Evolutionary conservation across 1,284 basidiomycete species (phyloP).

Genomic region (Golubevia pallescens): DNA sequence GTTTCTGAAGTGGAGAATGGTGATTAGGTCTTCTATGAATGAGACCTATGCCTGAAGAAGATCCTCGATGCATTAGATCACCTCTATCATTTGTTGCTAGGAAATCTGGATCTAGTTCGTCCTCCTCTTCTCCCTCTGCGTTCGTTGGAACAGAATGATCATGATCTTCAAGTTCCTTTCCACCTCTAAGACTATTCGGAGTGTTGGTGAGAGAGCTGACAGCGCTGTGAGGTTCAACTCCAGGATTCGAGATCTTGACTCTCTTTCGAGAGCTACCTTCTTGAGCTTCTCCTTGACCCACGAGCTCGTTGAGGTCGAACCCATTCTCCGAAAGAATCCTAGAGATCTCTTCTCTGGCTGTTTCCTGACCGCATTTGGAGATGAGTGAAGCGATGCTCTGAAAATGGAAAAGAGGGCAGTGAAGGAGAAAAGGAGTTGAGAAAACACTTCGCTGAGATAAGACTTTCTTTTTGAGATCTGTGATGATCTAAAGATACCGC

Average conservation of each 20-base stretch:
- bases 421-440: constrained; percentile 31
- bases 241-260: background rate
- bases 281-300: constrained; percentile 13
- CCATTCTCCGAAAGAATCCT: background rate
- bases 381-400: constrained; percentile 1
- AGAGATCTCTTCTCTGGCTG: background rate
- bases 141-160: background rate
- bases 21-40: constrained; percentile 23
- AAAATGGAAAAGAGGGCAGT: background rate
- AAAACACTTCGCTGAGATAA: too few relatives aligned
- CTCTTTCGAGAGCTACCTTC: constrained; percentile 20
- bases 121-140: background rate
- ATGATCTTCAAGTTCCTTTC: background rate
- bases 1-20: constrained; percentile 1
- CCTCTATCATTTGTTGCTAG: constrained; percentile 28
- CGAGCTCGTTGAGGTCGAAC: background rate
- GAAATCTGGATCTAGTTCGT: constrained; percentile 14
- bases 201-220: constrained; percentile 28
- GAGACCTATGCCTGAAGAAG: constrained; percentile 45
- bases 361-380: background rate
- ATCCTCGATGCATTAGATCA: constrained; percentile 45
- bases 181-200: constrained; percentile 4
- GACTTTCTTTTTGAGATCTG: too few relatives aligned
- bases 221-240: constrained; percentile 6
- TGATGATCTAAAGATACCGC: constrained; percentile 28